Percentiles rank a stretch among this genome's conserved stretches.
phyloP scores from a whole-genome alignment of 1,284 basidiomycete species.

The Irpex sp. region DNA sequence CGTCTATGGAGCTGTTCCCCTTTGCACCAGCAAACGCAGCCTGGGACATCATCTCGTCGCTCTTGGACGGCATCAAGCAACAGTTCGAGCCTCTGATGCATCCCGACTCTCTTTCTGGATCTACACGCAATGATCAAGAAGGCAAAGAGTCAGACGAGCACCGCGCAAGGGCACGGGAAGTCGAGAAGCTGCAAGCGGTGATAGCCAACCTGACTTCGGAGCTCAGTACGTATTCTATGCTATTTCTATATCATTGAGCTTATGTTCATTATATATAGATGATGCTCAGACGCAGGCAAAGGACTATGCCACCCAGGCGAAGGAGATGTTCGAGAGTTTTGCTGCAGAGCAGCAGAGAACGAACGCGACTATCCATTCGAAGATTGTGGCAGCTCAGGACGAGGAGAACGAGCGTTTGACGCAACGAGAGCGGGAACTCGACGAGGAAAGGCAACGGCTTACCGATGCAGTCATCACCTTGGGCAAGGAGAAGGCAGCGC shows the following conservation, averaged over 20 bases:
- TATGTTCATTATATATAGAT: conserved; percentile 31
- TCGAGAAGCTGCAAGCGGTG: not conserved
- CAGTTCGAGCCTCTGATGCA: conserved; percentile 12
- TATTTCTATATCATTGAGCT: not conserved
- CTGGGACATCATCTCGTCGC: conserved; percentile 44
- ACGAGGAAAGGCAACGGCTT: conserved; percentile 64
- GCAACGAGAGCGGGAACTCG: conserved; percentile 51
- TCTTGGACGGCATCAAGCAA: conserved; percentile 45
- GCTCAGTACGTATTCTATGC: not conserved
- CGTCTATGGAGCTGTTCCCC: conserved; percentile 37
- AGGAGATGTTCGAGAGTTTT: conserved; percentile 50
- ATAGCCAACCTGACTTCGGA: conserved; percentile 2
- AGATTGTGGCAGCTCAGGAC: conserved; percentile 48
- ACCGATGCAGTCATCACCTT: conserved; percentile 61
- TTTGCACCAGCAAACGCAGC: conserved; percentile 60
- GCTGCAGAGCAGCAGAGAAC: conserved; percentile 33
- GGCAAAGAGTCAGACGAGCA: not conserved
- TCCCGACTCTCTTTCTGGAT: not conserved
- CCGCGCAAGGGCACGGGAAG: not conserved
- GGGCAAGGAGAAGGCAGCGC: conserved; percentile 57
- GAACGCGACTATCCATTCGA: conserved; percentile 40
- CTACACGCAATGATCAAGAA: not conserved
- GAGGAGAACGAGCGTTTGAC: conserved; percentile 51
- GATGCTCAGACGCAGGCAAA: conserved; percentile 44
- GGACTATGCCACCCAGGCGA: conserved; percentile 30